phyloP scores from a whole-genome alignment of 2,329 filamentous ascomycete species.

The Emergomyces orientalis region DNA sequence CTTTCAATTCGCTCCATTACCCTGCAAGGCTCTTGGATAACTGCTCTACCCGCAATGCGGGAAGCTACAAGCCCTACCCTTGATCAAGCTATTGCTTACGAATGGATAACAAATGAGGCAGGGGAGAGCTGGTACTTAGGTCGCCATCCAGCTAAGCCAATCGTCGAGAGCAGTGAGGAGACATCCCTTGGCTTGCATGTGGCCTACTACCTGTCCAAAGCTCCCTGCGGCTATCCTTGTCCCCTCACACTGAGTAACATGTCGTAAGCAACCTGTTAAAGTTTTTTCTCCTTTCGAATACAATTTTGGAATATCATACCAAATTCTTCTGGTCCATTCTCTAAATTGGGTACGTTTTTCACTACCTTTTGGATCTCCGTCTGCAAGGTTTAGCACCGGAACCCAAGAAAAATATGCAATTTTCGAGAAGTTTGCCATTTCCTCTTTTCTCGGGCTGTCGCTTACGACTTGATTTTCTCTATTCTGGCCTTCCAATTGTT shows the following conservation, averaged over 20 bases:
- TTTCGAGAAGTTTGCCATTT: background rate
- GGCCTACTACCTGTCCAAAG: background rate
- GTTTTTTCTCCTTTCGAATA: background rate
- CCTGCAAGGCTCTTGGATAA: constrained; percentile 2
- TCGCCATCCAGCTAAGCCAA: background rate
- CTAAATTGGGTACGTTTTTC: background rate
- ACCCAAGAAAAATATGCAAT: background rate
- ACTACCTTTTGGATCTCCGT: background rate
- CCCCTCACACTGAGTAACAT: constrained; percentile 1
- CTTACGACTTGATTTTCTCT: background rate
- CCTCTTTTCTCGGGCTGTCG: background rate
- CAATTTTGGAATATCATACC: background rate
- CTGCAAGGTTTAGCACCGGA: background rate
- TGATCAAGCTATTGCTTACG: background rate
- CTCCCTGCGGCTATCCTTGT: background rate
- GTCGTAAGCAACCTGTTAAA: background rate
- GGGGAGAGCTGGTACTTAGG: background rate
- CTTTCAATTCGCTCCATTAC: background rate
- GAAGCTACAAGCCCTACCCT: background rate
- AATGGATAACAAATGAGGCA: background rate
- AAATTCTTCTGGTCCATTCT: background rate
- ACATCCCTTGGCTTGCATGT: background rate
- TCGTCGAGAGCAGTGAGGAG: background rate
- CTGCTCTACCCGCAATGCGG: background rate
- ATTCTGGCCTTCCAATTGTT: background rate